Evolutionary conservation across 2,329 filamentous ascomycete species (phyloP), one percentile per base, ranked within the genome.

Genomic region (Aspergillus terreus): DNA sequence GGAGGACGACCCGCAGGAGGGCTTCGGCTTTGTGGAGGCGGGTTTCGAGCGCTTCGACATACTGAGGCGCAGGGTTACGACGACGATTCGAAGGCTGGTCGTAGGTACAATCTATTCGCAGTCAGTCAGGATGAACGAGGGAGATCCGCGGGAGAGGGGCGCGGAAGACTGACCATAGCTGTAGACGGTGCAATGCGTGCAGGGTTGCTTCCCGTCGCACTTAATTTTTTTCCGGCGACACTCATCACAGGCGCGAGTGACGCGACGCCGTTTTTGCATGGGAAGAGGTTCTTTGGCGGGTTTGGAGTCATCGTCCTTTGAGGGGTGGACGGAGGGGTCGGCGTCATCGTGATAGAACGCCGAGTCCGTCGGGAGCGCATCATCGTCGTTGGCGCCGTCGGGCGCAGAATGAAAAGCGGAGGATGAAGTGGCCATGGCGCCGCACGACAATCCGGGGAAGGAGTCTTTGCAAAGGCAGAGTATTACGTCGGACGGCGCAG

Each of bases 131-230:
- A 7, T 23, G 40, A 55, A 30, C 27, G 27, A 30, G 27, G 15
- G 50, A 41, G 46, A 21, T 36, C 17, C 5, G 10, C 35, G n/a
- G 10, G 23, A 6, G n/a, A 38, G 12, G 11, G 5, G 12, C 27
- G 27, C 2, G 27, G 36, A 30, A 12, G 38, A 63, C 80, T 67
- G 80, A 96, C 94, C 92, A 78, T 99, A 99, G 69, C 91, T 96
- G 72, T 99, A 99, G 46, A 97, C 91, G 10, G 92, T 95, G 71
- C 94, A 99, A 72, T 97, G 94, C 0, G 92, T 96, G 72, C 89
- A 94, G 9, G 89, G 89, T 68, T 92, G 88, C 70, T 91, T 90
- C 60, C 88, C 88, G 68, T 92, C 88, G 62, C 88, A 92, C 69
- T 92, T 92, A 65, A 92, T 92, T 72, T 92, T 92, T 70, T 92